These are phyloP conservation scores for Aspergillus tanneri DNA, from an alignment of 2,329 filamentous ascomycete species.

Conservation along the genomic window DNA sequence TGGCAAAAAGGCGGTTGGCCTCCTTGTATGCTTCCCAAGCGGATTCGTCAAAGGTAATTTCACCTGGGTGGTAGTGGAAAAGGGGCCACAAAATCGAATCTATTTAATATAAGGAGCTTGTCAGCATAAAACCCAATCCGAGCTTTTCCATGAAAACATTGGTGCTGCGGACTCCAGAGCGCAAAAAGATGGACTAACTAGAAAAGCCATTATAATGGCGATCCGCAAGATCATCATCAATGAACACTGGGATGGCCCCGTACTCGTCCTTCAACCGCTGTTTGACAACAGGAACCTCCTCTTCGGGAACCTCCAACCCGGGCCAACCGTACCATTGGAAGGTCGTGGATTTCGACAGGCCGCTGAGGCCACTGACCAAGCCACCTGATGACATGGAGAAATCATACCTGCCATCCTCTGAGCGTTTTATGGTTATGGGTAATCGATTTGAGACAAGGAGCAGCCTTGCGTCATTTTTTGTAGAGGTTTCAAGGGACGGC, in stretches of 20 bases:
- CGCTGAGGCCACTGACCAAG: constrained; percentile 88
- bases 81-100: constrained; percentile 98
- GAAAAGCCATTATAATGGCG: constrained; percentile 98
- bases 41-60: constrained; percentile 96
- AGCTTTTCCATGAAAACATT: neutral
- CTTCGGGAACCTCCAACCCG: constrained; percentile 83
- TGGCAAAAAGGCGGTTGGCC: constrained; percentile 88
- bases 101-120: constrained; percentile 34
- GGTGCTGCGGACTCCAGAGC: neutral
- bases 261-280: constrained; percentile 81
- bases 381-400: constrained; percentile 98
- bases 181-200: constrained; percentile 57
- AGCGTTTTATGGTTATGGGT: constrained; percentile 93
- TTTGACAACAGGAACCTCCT: constrained; percentile 72
- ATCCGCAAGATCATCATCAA: constrained; percentile 90
- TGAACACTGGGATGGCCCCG: constrained; percentile 85
- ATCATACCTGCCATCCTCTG: constrained; percentile 84
- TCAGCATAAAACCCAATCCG: constrained; percentile 15
- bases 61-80: constrained; percentile 97
- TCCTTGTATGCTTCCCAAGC: constrained; percentile 92
- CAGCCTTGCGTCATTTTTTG: constrained; percentile 51
- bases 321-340: constrained; percentile 99
- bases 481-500: constrained; percentile 35
- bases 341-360: constrained; percentile 84
- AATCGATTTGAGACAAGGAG: constrained; percentile 92